Evolutionary conservation across 1,284 basidiomycete species (phyloP).

Genomic region (Moniliophthora roreri): DNA sequence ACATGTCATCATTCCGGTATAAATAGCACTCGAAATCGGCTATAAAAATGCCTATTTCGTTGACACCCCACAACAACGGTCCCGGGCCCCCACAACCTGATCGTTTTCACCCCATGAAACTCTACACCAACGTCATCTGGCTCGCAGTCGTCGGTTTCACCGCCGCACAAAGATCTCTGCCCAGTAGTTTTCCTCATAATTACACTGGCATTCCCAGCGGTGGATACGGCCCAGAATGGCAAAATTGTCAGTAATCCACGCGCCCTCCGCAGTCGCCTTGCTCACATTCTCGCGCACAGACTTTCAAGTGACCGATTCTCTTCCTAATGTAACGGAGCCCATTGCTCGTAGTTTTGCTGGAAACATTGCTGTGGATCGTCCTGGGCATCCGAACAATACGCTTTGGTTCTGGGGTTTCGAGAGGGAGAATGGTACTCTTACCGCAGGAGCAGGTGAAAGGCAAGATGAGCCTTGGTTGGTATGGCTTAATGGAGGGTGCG

Average conservation of each 20-base stretch:
- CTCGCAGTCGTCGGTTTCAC: not conserved
- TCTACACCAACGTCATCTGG: not conserved
- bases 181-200: constrained; percentile 13
- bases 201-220: constrained; percentile 14
- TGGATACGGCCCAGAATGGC: constrained; percentile 13
- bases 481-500: constrained; percentile 14
- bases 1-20: no score
- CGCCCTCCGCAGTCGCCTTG: not conserved
- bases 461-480: constrained; percentile 14
- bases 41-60: no score
- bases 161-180: not conserved
- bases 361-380: constrained; percentile 4
- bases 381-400: constrained; percentile 12
- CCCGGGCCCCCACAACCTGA: no score
- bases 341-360: constrained; percentile 10
- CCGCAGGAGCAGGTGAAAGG: constrained; percentile 5
- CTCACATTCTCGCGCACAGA: not conserved
- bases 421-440: constrained; percentile 9
- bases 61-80: no score
- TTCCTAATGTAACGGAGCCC: constrained; percentile 12
- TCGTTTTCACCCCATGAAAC: no score
- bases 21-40: no score
- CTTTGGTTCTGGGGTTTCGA: constrained; percentile 16
- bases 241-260: constrained; percentile 7
- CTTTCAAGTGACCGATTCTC: constrained; percentile 10